Percentiles rank a stretch among this genome's conserved stretches.
Evolutionary conservation across 306 rosid species (phyloP).

Genomic region (Casuarina cunninghamiana): DNA sequence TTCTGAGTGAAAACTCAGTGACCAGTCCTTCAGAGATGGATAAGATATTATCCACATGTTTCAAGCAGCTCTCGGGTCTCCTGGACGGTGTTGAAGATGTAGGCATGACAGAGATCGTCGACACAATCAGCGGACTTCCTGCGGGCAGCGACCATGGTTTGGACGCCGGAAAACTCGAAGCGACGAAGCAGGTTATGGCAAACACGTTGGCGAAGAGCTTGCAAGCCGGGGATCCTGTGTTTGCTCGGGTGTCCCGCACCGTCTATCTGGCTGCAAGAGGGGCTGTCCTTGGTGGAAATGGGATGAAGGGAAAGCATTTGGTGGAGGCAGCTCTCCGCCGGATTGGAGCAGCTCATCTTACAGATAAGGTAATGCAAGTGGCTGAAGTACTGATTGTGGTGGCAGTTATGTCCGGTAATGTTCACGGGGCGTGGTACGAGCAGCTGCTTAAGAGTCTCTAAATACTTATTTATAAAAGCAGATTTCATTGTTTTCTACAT

Average conservation of each 20-base stretch:
- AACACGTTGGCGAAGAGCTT: conserved; percentile 38
- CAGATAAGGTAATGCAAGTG: conserved; percentile 24
- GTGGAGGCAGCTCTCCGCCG: conserved; percentile 32
- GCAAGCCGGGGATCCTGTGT: conserved; percentile 30
- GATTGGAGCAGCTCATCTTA: conserved; percentile 28
- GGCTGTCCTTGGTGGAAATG: conserved; percentile 34
- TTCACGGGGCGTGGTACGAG: conserved; percentile 40
- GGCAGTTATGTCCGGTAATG: conserved; percentile 32
- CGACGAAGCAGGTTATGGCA: conserved; percentile 31
- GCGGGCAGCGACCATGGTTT: neutral
- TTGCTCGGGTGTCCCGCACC: conserved; percentile 23
- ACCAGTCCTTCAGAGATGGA: conserved; percentile 23
- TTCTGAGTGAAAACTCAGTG: conserved; percentile 28
- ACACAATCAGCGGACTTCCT: conserved; percentile 9
- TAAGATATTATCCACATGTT: conserved; percentile 14
- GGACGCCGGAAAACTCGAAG: conserved; percentile 22
- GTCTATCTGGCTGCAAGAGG: conserved; percentile 36
- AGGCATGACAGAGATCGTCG: conserved; percentile 31
- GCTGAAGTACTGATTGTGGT: conserved; percentile 34
- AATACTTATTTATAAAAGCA: neutral
- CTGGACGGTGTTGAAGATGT: conserved; percentile 26
- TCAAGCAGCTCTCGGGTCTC: conserved; percentile 23
- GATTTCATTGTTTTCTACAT: neutral
- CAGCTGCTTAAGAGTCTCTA: conserved; percentile 23
- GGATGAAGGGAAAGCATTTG: conserved; percentile 30